Conservation (phyloP, 2,329 filamentous ascomycete genomes). For the Paraphaeosphaeria minitans region DNA sequence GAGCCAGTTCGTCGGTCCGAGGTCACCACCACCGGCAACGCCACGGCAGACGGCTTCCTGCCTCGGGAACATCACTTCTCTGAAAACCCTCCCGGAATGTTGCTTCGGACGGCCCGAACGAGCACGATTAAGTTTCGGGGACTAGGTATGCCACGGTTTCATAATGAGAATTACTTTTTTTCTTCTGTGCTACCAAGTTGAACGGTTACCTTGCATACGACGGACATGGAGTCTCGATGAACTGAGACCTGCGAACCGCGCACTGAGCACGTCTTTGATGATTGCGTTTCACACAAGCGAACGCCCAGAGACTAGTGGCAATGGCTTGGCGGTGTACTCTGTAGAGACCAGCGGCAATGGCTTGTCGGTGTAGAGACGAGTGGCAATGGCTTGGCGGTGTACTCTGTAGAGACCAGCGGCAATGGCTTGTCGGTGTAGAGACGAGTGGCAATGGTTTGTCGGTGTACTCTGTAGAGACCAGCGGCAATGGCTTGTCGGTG, state of each 20-base stretch:
- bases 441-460: no score
- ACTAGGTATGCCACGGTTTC: not conserved
- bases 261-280: not conserved
- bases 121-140: not conserved
- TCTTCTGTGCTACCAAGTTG: not conserved
- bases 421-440: no score
- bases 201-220: not conserved
- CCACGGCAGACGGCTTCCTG: not conserved
- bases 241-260: not conserved
- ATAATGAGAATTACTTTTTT: not conserved
- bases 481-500: no score
- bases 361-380: no score
- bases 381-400: no score
- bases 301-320: not conserved
- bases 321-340: not conserved
- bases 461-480: no score
- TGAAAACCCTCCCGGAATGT: not conserved
- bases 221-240: not conserved
- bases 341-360: no score
- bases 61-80: not conserved
- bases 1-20: not conserved
- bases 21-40: not conserved
- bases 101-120: not conserved
- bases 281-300: not conserved
- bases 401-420: no score